Base-by-base conservation (phyloP, 352 stramenopile genomes). In the Labyrinthula sp. region DNA sequence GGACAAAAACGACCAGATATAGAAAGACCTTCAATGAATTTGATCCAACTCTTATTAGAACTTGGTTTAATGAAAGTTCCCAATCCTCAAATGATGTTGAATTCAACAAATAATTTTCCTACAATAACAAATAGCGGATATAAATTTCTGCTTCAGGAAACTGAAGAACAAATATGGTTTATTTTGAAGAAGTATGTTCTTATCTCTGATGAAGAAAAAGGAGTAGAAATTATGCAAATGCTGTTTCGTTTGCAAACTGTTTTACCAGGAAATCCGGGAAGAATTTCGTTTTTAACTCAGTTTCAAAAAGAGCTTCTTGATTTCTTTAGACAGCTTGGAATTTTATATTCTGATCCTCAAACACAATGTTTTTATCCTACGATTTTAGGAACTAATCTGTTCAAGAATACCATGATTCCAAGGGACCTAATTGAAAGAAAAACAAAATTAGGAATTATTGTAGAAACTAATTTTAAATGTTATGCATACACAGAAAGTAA, bases 391-490 rank as follows among this genome's bases (percentile, higher is more conserved):
- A 35, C 43, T 14, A 47, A 43, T 18, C 18, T 52, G 8, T 25
- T 31, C 30, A 35, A 52, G 35, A 35, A 52, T 24, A 30, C 18
- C 10, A 52, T 52, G 43, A 35, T 35, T 20, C 31, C 43, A 8
- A 35, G 31, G 5, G 43, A 31, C 6, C 2, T 20, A 17, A 28
- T 35, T 28, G 43, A 30, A 9, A 38, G 12, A 12, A 12, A 10
- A 15, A 52, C 14, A 31, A 47, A 52, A 12, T 20, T 52, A 15
- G 48, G 48, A 15, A 66, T 86, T 29, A 73, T 85, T 20, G 75
- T 85, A 21, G 75, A 88, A 60, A 88, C 77, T 22, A 89, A 89
- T 48, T 89, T 86, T 56, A 82, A 89, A 59, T 58, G 86, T 4
- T 82, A 87, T 54, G 73, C 73, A 5, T 89, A 89, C 64, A 84